phyloP scores from a whole-genome alignment of 2,329 filamentous ascomycete genomes.

The Parascedosporium putredinis region DNA sequence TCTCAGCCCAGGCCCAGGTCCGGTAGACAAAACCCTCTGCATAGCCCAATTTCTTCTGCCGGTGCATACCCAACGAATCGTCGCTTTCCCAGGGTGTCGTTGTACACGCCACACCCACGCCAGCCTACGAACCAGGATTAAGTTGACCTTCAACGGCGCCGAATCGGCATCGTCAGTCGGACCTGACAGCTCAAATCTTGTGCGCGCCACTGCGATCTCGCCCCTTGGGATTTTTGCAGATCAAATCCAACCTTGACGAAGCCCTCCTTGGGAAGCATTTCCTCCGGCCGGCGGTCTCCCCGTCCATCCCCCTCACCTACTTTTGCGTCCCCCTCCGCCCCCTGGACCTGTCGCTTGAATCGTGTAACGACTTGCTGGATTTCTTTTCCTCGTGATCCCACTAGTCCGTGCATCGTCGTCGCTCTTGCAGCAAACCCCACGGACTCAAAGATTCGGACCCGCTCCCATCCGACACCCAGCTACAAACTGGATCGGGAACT shows the following conservation, averaged over 20 bases:
- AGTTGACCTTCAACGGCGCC: no score
- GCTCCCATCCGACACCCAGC: neutral
- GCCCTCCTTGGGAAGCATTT: neutral
- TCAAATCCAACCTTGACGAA: no score
- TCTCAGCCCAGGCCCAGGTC: neutral
- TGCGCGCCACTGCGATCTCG: neutral
- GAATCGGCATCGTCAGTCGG: constrained; percentile 1
- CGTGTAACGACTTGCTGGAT: neutral
- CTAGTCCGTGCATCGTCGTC: neutral
- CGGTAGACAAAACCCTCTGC: neutral
- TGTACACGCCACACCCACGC: neutral
- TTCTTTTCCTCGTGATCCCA: neutral
- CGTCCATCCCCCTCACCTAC: neutral
- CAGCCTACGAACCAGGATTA: neutral
- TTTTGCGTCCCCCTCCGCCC: no score
- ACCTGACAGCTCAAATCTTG: neutral
- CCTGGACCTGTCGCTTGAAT: neutral
- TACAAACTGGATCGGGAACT: neutral
- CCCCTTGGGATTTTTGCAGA: neutral
- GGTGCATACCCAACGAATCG: neutral
- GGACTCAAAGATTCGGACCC: neutral
- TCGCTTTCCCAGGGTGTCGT: neutral
- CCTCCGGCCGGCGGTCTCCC: no score
- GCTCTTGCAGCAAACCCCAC: neutral
- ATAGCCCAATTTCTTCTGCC: neutral